These are phyloP conservation scores for Eimeria falciformis DNA, from an alignment of 169 alveolate genomes.

Conservation along the genomic window DNA sequence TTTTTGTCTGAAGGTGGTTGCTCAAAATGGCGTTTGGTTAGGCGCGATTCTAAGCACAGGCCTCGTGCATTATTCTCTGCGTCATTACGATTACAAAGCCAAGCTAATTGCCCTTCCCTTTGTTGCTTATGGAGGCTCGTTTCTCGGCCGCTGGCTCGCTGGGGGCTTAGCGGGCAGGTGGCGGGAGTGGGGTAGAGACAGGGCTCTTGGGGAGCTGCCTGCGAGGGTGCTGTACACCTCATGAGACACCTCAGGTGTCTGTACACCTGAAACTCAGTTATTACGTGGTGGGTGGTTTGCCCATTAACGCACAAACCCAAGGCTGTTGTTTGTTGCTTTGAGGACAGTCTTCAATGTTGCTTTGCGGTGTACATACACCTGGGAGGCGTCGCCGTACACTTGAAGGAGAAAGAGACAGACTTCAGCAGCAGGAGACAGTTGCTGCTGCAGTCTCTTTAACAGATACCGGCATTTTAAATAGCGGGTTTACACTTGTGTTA, in stretches of 20 bases:
- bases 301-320: no score
- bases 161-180: slow-evolving; percentile 75
- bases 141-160: slow-evolving; percentile 69
- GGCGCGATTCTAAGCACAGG: slow-evolving; percentile 42
- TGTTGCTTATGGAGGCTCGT: slow-evolving; percentile 72
- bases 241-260: not conserved
- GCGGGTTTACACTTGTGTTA: not conserved
- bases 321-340: no score
- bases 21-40: slow-evolving; percentile 76
- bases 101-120: slow-evolving; percentile 78
- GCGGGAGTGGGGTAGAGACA: slow-evolving; percentile 76
- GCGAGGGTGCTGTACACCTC: slow-evolving; percentile 8
- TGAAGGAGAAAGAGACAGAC: not conserved
- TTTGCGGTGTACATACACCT: slow-evolving; percentile 3
- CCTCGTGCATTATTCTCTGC: slow-evolving; percentile 15
- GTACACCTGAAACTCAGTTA: not conserved
- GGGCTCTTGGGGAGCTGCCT: slow-evolving; percentile 77
- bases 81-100: slow-evolving; percentile 76
- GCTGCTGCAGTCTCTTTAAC: slow-evolving; percentile 6
- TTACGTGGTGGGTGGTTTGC: no score
- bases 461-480: not conserved
- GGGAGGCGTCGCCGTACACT: not conserved
- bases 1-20: slow-evolving; percentile 60
- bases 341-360: no score
- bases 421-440: slow-evolving; percentile 4